Base-by-base conservation (phyloP, 1,284 basidiomycete genomes). In the Chondrostereum purpureum region DNA sequence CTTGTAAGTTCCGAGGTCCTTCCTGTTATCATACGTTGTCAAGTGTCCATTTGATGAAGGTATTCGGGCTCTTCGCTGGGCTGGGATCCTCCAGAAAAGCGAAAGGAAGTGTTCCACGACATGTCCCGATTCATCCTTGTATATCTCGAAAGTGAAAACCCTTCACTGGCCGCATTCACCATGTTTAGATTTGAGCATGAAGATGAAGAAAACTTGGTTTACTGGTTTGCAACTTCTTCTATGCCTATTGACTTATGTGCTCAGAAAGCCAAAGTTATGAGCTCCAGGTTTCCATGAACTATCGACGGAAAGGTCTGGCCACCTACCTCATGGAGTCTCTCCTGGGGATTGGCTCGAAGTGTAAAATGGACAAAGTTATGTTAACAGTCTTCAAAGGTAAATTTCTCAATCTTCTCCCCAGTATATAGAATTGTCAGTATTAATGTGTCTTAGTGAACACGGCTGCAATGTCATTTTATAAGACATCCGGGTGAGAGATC, bases 121-220 rank as follows among this genome's bases (percentile, higher is more conserved):
- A 50, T 69, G 21, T 78, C 83, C 27, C 74, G 86, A 10, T 86
- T 80, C 55, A 58, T 88, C 39, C 48, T 85, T 13, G 65, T 73
- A 16, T 58, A 60, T 24, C 52, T 57, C 18, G 48, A 49, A 6
- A 37, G 50, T 27, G 58, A 53, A 6, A 46, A 50, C 6, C 48
- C 47, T 24, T 45, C 51, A 16, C 44, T 70, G 3, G 46, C 72
- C 13, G 86, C 76, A 0, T 89, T 77, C 53, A 57, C 68, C 5
- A 77, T 78, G 61, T 88, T 88, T 58, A 77, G 85, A 2, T 89
- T 89, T 49, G 86, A 87, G 45, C 58, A 65, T 23, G 87, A 89
- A 52, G 65, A 75, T 4, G 65, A 62, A 11, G 67, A 77, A 47
- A 64, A 78, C 47, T 59, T 84, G 2, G 37, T 85, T 3, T 89